Evolutionary conservation across 1,284 basidiomycete species (phyloP), one percentile per base, ranked within the genome.

Genomic region (Spongiforma sp.): DNA sequence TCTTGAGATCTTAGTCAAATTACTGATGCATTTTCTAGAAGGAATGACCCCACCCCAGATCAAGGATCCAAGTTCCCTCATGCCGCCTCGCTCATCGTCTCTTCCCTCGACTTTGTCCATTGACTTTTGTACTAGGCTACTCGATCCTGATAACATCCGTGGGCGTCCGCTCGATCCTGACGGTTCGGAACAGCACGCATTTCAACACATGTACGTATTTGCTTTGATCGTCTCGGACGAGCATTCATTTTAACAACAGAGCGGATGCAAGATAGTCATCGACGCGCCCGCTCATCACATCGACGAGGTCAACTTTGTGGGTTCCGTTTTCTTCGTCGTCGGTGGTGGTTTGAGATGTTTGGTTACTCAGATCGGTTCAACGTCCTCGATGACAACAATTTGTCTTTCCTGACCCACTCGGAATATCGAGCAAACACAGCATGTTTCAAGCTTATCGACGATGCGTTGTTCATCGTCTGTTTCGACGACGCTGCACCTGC

Each of bases 171-270:
- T 99, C 59, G 94, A 97, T 78, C 86, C 32, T 80, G 95, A n/a
- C 81, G 99, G 17, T 99, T 99, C 74, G 96, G 94, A 26, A 95
- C 94, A 1, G 90, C 94, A 3, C 85, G 97, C 63, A 93, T 99
- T 67, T 97, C 97, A n/a, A 98, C 96, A 2, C 87, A 91, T 75
- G 93, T 93, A 64, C 70, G 86, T 74, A 54, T 59, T 36, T 50
- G 34, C 32, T 14, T n/a, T 19, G 43, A 54, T 41, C 34, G 8
- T 24, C 57, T 15, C 24, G 19, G 14, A 52, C 12, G 11, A 30
- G 36, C 8, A 34, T 58, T 60, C 21, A 57, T 65, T 63, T 56
- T 2, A 19, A 52, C 65, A n/a, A 48, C 69, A 95, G 90, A 84
- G 89, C 65, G 97, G 97, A 6, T 99, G 96, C 78, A 86, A 87